Conservation (phyloP, 352 stramenopile genomes). For the Pythium oligandrum region DNA sequence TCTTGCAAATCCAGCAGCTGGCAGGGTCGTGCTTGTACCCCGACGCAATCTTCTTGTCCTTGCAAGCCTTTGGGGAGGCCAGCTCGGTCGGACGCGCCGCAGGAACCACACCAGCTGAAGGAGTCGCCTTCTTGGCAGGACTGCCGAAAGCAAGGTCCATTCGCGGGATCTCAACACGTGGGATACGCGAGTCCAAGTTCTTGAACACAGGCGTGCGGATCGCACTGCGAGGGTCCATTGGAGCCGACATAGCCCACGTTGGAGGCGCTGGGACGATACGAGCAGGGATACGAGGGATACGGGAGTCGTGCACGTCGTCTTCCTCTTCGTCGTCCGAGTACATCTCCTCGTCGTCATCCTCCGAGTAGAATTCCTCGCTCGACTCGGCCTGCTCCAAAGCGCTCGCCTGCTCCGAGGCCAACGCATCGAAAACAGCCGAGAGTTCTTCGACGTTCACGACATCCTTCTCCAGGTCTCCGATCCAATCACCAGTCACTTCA, state of each 20-base stretch:
- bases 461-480: slow-evolving; percentile 60
- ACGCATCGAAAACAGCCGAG: slow-evolving; percentile 55
- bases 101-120: slow-evolving; percentile 4
- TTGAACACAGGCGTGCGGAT: slow-evolving; percentile 76
- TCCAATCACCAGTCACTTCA: slow-evolving; percentile 40
- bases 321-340: slow-evolving; percentile 33
- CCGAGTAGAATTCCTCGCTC: slow-evolving; percentile 12
- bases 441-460: slow-evolving; percentile 70
- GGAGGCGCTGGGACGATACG: slow-evolving; percentile 49
- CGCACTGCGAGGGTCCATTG: slow-evolving; percentile 69
- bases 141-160: slow-evolving; percentile 58
- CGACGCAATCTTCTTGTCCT: slow-evolving; percentile 32
- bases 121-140: slow-evolving; percentile 13
- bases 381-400: slow-evolving; percentile 13
- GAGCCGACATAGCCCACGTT: slow-evolving; percentile 44
- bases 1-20: slow-evolving; percentile 88
- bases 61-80: slow-evolving; percentile 47
- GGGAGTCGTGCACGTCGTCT: slow-evolving; percentile 28
- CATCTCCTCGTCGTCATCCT: slow-evolving; percentile 17
- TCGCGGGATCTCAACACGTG: slow-evolving; percentile 52
- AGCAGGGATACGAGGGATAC: slow-evolving; percentile 7
- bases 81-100: slow-evolving; percentile 14
- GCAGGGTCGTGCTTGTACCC: slow-evolving; percentile 65
- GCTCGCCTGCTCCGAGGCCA: slow-evolving; percentile 44
- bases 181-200: slow-evolving; percentile 75